phyloP scores from a whole-genome alignment of 495 filamentous ascomycete species.

The Geoglossum glabrum region DNA sequence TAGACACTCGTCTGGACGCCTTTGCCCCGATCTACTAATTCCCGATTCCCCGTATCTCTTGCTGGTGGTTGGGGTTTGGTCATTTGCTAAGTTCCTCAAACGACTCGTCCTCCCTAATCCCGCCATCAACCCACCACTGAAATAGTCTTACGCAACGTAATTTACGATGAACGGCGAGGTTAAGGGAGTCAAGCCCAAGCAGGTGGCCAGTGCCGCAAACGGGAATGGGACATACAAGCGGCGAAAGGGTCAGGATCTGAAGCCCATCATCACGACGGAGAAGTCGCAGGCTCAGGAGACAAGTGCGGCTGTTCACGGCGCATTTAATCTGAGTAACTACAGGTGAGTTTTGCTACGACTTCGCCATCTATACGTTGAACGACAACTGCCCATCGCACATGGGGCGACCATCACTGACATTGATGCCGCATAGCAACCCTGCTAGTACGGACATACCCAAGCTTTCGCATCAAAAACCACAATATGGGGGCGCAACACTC shows the following conservation, averaged over 20 bases:
- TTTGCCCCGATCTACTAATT: neutral
- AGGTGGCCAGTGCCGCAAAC: slow-evolving; percentile 32
- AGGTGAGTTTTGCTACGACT: neutral
- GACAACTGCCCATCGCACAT: neutral
- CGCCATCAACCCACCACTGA: neutral
- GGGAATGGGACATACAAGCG: slow-evolving; percentile 58
- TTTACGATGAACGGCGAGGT: slow-evolving; percentile 8
- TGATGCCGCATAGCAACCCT: neutral
- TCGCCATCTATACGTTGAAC: neutral
- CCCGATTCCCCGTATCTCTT: neutral
- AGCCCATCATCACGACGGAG: slow-evolving; percentile 80
- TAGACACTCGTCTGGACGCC: neutral
- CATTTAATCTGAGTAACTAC: slow-evolving; percentile 22
- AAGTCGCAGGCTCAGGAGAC: slow-evolving; percentile 25
- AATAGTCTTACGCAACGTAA: neutral
- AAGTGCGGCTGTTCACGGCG: slow-evolving; percentile 20
- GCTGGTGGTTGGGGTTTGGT: neutral
- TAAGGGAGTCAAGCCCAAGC: slow-evolving; percentile 9
- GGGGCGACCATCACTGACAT: neutral
- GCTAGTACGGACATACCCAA: slow-evolving; percentile 17
- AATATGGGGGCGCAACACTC: slow-evolving; percentile 24
- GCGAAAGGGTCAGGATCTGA: slow-evolving; percentile 67
- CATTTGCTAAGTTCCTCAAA: neutral
- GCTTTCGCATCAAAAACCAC: slow-evolving; percentile 26
- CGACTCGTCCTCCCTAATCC: neutral